A percentile compares a stretch with the other conserved stretches of the same genome.
These are phyloP conservation scores for Diversispora eburnea DNA, from an alignment of 192 early-diverging fungal species.

Conservation along the genomic window DNA sequence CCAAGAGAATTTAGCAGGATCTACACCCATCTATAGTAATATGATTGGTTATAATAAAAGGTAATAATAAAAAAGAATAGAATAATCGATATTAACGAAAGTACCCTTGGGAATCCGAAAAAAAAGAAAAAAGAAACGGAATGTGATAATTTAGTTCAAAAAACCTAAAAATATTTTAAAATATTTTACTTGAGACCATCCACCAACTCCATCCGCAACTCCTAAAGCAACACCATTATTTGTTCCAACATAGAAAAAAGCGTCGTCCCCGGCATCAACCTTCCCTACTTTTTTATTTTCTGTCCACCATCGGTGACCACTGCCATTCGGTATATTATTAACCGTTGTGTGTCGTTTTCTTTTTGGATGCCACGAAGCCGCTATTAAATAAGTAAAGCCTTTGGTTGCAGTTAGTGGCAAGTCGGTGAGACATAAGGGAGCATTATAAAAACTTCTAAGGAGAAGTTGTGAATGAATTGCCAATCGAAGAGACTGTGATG, in stretches of 20 bases:
- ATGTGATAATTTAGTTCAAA: conserved; percentile 8
- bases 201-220: conserved; percentile 60
- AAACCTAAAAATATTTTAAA: conserved; percentile 23
- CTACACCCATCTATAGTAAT: conserved; percentile 36
- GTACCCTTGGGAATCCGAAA: too few species aligned
- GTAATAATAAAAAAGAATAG: conserved; percentile 15
- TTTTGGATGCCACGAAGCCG: conserved; percentile 22
- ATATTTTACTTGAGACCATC: conserved; percentile 52
- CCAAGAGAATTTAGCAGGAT: conserved; percentile 55
- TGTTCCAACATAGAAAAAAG: conserved; percentile 55
- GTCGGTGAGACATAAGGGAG: conserved; percentile 6
- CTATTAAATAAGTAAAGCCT: conserved; percentile 28
- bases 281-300: conserved; percentile 47
- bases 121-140: conserved; percentile 19
- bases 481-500: conserved; percentile 20
- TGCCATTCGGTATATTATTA: neutral
- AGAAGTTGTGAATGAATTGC: conserved; percentile 19
- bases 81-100: neutral
- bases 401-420: conserved; percentile 21
- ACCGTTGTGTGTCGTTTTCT: conserved; percentile 12
- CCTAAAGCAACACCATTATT: conserved; percentile 51
- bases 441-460: conserved; percentile 15
- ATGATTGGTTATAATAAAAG: neutral
- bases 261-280: conserved; percentile 60
- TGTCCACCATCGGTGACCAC: conserved; percentile 36